Evolutionary conservation across 2,329 filamentous ascomycete genomes (phyloP).

Genomic region (Orbilia quercus): DNA sequence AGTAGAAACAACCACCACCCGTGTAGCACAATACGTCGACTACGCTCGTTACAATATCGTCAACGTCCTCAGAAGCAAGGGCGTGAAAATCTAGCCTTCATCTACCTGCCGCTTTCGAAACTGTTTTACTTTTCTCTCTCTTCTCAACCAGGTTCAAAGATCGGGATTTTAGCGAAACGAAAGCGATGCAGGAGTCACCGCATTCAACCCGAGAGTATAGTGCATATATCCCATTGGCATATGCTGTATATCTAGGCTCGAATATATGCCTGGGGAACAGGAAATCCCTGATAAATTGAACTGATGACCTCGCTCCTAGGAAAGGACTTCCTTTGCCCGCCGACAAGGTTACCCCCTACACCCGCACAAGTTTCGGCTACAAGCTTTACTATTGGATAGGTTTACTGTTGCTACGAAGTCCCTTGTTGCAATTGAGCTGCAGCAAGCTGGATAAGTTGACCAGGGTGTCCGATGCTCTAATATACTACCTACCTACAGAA

Average conservation of each 20-base stretch:
- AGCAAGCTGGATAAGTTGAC: conserved; percentile 20
- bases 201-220: conserved; percentile 42
- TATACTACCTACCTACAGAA: conserved; percentile 27
- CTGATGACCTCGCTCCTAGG: conserved; percentile 49
- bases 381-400: conserved; percentile 45
- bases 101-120: conserved; percentile 7
- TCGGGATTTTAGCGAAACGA: conserved; percentile 42
- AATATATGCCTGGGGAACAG: conserved; percentile 21
- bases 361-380: conserved; percentile 25
- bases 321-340: conserved; percentile 32
- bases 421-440: conserved; percentile 46
- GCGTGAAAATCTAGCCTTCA: conserved; percentile 74
- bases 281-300: conserved; percentile 38
- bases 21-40: conserved; percentile 79
- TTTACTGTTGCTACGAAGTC: conserved; percentile 34
- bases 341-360: conserved; percentile 44
- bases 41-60: conserved; percentile 81
- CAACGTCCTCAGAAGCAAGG: conserved; percentile 88
- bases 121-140: conserved; percentile 17
- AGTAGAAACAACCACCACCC: conserved; percentile 72
- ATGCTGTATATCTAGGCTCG: conserved; percentile 13
- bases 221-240: conserved; percentile 24
- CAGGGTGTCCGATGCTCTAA: conserved; percentile 20
- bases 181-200: conserved; percentile 29
- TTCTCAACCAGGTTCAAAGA: conserved; percentile 19